These are phyloP conservation scores for Xylaria polymorpha DNA, from an alignment of 2,329 filamentous ascomycete genomes.

Conservation along the genomic window DNA sequence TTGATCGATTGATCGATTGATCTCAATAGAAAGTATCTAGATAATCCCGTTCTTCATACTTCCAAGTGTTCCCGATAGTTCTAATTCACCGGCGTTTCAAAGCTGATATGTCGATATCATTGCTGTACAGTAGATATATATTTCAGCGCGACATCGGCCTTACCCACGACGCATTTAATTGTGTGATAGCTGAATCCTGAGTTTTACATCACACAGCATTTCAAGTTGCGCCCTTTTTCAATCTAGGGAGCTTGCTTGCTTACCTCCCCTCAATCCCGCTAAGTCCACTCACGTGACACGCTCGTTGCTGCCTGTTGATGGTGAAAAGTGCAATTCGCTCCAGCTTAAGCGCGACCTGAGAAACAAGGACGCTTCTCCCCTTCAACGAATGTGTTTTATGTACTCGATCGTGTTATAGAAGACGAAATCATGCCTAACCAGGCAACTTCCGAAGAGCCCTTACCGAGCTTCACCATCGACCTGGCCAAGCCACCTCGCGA, in stretches of 20 bases:
- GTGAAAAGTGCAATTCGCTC: neutral
- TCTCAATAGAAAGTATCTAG: neutral
- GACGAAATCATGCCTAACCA: conserved; percentile 29
- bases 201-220: neutral
- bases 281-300: conserved; percentile 3
- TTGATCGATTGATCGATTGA: neutral
- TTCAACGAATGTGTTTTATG: neutral
- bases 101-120: neutral
- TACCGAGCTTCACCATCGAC: conserved; percentile 57
- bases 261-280: neutral
- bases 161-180: neutral
- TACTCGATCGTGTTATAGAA: neutral
- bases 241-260: neutral
- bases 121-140: neutral
- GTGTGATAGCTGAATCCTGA: neutral
- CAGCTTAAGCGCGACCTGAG: neutral
- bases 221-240: neutral
- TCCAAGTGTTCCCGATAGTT: neutral
- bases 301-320: neutral
- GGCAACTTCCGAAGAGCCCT: conserved; percentile 14
- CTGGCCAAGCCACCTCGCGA: conserved; percentile 63
- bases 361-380: neutral
- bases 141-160: neutral
- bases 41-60: neutral
- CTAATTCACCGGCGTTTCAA: neutral